These are phyloP conservation scores for Rhododendron griersonianum DNA, from an alignment of 148 eudicot genomes.

Conservation along the genomic window DNA sequence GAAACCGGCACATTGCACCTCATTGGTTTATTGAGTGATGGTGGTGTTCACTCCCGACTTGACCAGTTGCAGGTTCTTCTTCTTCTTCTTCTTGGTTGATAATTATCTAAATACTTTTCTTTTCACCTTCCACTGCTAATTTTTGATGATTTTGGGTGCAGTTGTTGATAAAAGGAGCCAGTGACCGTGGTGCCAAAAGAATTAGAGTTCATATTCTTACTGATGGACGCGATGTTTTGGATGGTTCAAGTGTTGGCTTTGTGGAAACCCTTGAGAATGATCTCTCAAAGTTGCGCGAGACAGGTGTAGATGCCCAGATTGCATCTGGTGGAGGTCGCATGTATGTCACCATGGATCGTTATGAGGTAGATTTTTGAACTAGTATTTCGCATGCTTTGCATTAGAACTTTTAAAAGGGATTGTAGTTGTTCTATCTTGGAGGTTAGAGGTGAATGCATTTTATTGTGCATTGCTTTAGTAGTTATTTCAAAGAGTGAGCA, in stretches of 20 bases:
- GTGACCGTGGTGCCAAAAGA: conserved; percentile 81
- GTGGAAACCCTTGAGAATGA: conserved; percentile 85
- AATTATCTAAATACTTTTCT: neutral
- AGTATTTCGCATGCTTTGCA: neutral
- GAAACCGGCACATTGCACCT: conserved; percentile 74
- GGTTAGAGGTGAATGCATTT: neutral
- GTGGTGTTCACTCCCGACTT: conserved; percentile 94
- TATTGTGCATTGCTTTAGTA: neutral
- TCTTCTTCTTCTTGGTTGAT: neutral
- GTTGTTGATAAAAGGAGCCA: conserved; percentile 77
- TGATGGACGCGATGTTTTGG: conserved; percentile 96
- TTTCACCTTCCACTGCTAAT: neutral
- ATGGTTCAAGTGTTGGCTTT: conserved; percentile 88
- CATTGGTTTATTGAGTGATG: conserved; percentile 89
- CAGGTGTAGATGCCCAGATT: conserved; percentile 82
- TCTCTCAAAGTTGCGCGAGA: conserved; percentile 53
- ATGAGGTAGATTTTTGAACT: conserved; percentile 57
- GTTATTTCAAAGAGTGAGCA: neutral
- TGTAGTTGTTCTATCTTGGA: neutral
- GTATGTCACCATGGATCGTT: conserved; percentile 95
- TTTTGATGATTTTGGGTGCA: conserved; percentile 23
- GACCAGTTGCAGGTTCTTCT: conserved; percentile 80
- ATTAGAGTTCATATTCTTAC: conserved; percentile 85
- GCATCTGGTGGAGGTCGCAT: conserved; percentile 99
- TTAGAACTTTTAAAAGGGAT: neutral